Evolutionary conservation across 768 basidiomycete genomes (phyloP).

Genomic region (Amanita jacksonii): DNA sequence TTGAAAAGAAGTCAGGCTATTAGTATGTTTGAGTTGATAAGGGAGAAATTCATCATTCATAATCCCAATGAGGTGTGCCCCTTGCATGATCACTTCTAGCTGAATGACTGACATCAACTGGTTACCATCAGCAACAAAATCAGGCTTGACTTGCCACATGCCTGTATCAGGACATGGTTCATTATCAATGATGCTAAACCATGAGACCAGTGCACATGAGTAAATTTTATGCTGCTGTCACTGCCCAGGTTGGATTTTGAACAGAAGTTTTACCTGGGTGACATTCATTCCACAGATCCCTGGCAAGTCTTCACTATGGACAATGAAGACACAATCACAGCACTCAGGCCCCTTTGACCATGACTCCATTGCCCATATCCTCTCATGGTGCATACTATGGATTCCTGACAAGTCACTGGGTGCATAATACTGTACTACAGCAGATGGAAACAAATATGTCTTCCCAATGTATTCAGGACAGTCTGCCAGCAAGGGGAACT

Average conservation of each 20-base stretch:
- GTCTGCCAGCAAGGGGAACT: not conserved
- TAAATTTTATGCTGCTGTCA: too few species aligned
- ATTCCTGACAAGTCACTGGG: slow-evolving; percentile 13
- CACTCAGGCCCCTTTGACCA: not conserved
- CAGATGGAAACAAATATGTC: slow-evolving; percentile 7
- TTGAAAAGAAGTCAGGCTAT: not conserved
- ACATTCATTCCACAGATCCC: not conserved
- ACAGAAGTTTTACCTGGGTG: not conserved
- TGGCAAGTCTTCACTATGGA: not conserved
- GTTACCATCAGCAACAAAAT: not conserved
- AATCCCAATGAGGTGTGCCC: not conserved
- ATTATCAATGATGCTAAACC: not conserved
- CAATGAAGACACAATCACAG: not conserved
- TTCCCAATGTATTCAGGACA: not conserved
- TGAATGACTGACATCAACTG: not conserved
- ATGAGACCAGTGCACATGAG: not conserved
- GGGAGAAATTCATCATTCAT: not conserved
- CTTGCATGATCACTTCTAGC: not conserved
- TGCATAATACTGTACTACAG: slow-evolving; percentile 11
- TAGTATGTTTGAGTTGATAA: not conserved
- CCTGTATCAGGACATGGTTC: not conserved
- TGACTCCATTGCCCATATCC: slow-evolving; percentile 1
- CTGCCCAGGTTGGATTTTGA: not conserved
- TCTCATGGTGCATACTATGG: slow-evolving; percentile 11
- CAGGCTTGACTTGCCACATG: not conserved